Evolutionary conservation across 176 grass and related monocot genomes (phyloP).

Genomic region (Cymbopogon citratus): DNA sequence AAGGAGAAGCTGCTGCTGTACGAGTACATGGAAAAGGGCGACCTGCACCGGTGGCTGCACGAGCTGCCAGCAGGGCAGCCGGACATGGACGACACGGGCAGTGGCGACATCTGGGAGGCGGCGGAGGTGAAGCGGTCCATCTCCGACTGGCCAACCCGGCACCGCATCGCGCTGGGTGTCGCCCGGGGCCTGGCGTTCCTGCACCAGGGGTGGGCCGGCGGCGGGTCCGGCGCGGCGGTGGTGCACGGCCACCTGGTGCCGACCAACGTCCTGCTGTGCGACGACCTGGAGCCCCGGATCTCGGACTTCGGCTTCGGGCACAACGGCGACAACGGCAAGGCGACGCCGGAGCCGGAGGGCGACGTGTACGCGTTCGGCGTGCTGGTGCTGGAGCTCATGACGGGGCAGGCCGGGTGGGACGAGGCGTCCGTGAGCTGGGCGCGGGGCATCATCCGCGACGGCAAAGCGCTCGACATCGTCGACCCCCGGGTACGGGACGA

Average conservation of each 20-base stretch:
- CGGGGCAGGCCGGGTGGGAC: slow-evolving; percentile 52
- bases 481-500: slow-evolving; percentile 46
- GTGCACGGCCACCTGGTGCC: slow-evolving; percentile 76
- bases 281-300: slow-evolving; percentile 73
- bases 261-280: slow-evolving; percentile 65
- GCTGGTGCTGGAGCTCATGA: slow-evolving; percentile 77
- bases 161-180: slow-evolving; percentile 69
- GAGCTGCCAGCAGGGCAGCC: slow-evolving; percentile 68
- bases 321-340: not conserved
- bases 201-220: slow-evolving; percentile 82
- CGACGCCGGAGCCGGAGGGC: slow-evolving; percentile 15
- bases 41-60: slow-evolving; percentile 93
- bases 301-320: slow-evolving; percentile 41
- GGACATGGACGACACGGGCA: slow-evolving; percentile 46
- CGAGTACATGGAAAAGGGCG: slow-evolving; percentile 96
- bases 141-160: slow-evolving; percentile 58
- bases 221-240: slow-evolving; percentile 8
- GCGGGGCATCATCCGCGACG: slow-evolving; percentile 44
- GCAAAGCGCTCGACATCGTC: slow-evolving; percentile 48
- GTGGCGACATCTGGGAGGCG: slow-evolving; percentile 57
- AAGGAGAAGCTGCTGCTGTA: slow-evolving; percentile 78
- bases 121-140: slow-evolving; percentile 40
- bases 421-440: slow-evolving; percentile 54
- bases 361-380: slow-evolving; percentile 80
- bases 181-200: slow-evolving; percentile 81